Conservation (phyloP, 1,139 yeast genomes). For the Yueomyces sp. region DNA sequence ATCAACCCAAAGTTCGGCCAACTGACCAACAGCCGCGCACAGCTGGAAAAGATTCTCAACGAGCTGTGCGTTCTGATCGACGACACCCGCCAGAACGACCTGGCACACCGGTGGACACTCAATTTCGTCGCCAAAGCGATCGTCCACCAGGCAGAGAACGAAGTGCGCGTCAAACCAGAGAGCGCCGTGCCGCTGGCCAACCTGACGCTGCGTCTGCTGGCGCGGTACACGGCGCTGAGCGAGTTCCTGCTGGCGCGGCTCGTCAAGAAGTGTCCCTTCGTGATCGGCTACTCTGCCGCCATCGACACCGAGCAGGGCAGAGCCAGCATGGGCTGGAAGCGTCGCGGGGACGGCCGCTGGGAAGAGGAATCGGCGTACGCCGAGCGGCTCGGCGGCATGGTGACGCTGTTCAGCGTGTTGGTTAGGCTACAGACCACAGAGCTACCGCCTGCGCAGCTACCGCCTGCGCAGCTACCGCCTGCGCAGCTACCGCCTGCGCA, state of each 20-base stretch:
- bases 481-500: no score
- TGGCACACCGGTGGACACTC: constrained; percentile 59
- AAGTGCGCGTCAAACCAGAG: constrained; percentile 67
- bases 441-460: no score
- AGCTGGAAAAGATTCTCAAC: constrained; percentile 38
- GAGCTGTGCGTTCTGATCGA: constrained; percentile 41
- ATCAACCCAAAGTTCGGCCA: constrained; percentile 89
- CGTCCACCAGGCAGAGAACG: constrained; percentile 87
- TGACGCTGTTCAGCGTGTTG: constrained; percentile 68
- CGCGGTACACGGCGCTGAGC: constrained; percentile 50
- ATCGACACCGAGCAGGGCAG: constrained; percentile 80
- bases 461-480: no score
- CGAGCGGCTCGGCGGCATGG: constrained; percentile 79
- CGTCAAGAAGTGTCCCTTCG: constrained; percentile 80
- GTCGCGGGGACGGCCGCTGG: constrained; percentile 52
- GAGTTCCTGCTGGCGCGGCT: constrained; percentile 67
- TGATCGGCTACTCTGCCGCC: constrained; percentile 66
- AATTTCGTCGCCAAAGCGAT: constrained; percentile 77
- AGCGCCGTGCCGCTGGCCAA: constrained; percentile 74
- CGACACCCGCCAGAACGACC: constrained; percentile 32
- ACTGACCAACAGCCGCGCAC: constrained; percentile 56
- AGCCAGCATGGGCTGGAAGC: constrained; percentile 75
- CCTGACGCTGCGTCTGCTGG: constrained; percentile 43
- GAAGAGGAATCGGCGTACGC: constrained; percentile 66
- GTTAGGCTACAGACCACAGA: constrained; percentile 27